Evolutionary conservation across 2,329 filamentous ascomycete species (phyloP).

Genomic region (Trichothecium sympodiale): DNA sequence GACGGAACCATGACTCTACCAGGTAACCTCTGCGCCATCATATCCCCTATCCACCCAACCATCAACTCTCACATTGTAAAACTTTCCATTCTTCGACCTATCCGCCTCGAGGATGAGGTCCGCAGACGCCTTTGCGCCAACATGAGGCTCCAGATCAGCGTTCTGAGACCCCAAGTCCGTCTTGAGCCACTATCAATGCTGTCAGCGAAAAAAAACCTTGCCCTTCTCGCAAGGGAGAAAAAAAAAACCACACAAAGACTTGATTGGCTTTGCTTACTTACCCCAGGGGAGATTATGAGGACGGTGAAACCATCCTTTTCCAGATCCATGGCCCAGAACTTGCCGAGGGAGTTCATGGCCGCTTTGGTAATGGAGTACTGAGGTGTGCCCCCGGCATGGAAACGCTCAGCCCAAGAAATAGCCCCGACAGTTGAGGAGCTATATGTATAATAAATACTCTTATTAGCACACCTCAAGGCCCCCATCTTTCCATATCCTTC

Average conservation of each 20-base stretch:
- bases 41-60: slow-evolving; percentile 5
- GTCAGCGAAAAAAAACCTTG: too few relatives aligned
- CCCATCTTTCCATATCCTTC: too few relatives aligned
- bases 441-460: too few relatives aligned
- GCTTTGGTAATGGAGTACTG: slow-evolving; percentile 35
- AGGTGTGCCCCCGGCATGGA: slow-evolving; percentile 7
- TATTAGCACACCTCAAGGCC: too few relatives aligned
- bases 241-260: background rate
- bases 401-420: too few relatives aligned
- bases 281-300: slow-evolving; percentile 28
- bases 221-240: too few relatives aligned
- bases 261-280: slow-evolving; percentile 13
- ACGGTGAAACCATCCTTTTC: slow-evolving; percentile 28
- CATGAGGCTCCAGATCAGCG: slow-evolving; percentile 28
- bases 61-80: slow-evolving; percentile 4
- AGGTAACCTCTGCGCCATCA: slow-evolving; percentile 2
- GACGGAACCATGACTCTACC: too few relatives aligned
- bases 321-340: slow-evolving; percentile 24
- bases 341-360: slow-evolving; percentile 32
- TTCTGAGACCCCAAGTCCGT: slow-evolving; percentile 27
- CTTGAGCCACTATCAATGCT: slow-evolving; percentile 28
- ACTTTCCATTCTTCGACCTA: slow-evolving; percentile 4
- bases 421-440: too few relatives aligned
- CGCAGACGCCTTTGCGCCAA: slow-evolving; percentile 18
- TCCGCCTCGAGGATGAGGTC: slow-evolving; percentile 2